Base-by-base conservation (phyloP, 192 early-diverging fungal species). In the Umbelopsis sp. region DNA sequence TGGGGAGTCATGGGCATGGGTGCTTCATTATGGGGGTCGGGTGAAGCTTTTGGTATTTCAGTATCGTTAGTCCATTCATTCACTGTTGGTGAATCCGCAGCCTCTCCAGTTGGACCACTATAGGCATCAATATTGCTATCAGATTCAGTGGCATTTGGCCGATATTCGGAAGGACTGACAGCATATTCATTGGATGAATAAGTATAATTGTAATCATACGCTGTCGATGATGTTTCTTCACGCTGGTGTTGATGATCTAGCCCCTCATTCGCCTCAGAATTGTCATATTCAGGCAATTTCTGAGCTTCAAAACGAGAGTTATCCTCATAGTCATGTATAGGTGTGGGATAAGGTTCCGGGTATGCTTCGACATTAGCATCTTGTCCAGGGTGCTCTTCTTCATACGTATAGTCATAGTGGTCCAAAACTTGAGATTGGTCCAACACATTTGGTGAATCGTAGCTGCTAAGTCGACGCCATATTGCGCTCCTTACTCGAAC, bases 401-500 rank as follows among this genome's bases (percentile, higher is more conserved):
- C 76, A 46, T 78, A 78, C 53, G 66, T 45, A 55, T 61, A 61
- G 11, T 37, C 30, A 18, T 13, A 33, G 11, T 61, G 25, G 35
- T 61, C 55, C 12, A 27, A 61, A 61, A 1, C 3, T 35, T 15
- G 9, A 27, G 30, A 15, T 20, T 53, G 51, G 4, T 20, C 51
- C 3, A 53, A 23, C n/a, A 12, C 51, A 25, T 53, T 53, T 25
- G 12, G 12, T 35, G 12, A n/a, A n/a, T 61, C 12, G 16, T 35
- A 33, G 18, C 18, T 61, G 16, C 23, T 1, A 3, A 8, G 2
- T 27, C 55, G 27, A 18, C 35, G 33, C 16, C 69, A 69, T 8
- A 50, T 33, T n/a, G 64, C 65, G 30, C 76, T 78, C 16, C 76
- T 53, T 12, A 78, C 71, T 44, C 71, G 55, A 12, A 78, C 73